These are phyloP conservation scores for Candida smagusa DNA, from an alignment of 1,139 yeast species.

Conservation along the genomic window DNA sequence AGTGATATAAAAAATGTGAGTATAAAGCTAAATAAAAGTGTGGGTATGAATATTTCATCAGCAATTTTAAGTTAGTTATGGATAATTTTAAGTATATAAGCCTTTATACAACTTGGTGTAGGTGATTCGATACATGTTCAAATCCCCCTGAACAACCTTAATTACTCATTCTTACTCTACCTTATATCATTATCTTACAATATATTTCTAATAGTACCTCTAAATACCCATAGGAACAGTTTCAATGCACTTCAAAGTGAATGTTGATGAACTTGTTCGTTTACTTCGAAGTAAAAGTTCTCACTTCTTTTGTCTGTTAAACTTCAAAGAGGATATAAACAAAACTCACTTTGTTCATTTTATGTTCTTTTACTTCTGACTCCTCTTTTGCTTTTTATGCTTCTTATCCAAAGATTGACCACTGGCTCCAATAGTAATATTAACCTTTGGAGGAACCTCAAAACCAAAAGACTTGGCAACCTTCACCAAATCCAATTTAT, in stretches of 20 bases:
- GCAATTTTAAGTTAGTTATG: too few species aligned
- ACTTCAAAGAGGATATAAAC: not conserved
- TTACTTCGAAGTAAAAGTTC: not conserved
- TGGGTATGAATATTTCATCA: too few species aligned
- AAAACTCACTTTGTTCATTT: not conserved
- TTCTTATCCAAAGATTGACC: conserved; percentile 59
- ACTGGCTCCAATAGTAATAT: conserved; percentile 91
- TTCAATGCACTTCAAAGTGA: not conserved
- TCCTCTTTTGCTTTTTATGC: conserved; percentile 48
- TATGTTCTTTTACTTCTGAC: conserved; percentile 8
- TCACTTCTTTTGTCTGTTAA: not conserved
- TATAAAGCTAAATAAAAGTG: too few species aligned
- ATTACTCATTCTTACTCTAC: too few species aligned
- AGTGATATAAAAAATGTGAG: too few species aligned
- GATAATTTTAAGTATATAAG: too few species aligned
- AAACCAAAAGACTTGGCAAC: conserved; percentile 96
- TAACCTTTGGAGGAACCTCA: conserved; percentile 93
- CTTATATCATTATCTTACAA: too few species aligned
- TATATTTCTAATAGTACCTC: too few species aligned
- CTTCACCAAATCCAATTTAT: conserved; percentile 87
- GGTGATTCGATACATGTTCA: too few species aligned
- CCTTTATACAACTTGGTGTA: too few species aligned
- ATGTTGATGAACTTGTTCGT: not conserved
- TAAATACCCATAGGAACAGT: too few species aligned
- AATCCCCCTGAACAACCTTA: too few species aligned